Conservation (phyloP, 805 yeast genomes). For the Myxozyma monticola region DNA sequence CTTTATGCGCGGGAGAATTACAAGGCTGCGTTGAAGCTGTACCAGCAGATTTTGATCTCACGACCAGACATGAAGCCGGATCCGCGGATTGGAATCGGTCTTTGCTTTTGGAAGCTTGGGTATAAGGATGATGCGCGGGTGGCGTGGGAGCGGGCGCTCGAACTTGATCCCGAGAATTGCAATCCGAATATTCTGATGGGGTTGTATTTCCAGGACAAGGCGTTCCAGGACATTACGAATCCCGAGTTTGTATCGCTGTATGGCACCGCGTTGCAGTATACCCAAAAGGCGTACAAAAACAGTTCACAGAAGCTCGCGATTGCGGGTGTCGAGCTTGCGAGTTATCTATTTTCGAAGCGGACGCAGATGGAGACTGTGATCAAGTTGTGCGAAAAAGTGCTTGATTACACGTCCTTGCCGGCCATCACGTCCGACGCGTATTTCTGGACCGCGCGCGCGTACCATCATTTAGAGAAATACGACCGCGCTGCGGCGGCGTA, state of each 20-base stretch:
- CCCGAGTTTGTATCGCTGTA: conserved; percentile 64
- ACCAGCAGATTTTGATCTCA: conserved; percentile 75
- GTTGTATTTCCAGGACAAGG: conserved; percentile 65
- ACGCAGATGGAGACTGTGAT: conserved; percentile 55
- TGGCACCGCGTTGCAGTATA: conserved; percentile 52
- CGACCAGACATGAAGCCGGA: conserved; percentile 80
- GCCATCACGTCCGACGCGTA: conserved; percentile 58
- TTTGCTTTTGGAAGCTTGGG: conserved; percentile 87
- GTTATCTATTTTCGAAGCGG: conserved; percentile 70
- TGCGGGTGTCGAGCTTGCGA: conserved; percentile 63
- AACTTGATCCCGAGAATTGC: conserved; percentile 59
- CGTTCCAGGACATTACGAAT: conserved; percentile 53
- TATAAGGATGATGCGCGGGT: conserved; percentile 72
- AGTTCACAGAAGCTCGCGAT: conserved; percentile 50
- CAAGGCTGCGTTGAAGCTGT: conserved; percentile 69
- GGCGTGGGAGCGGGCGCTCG: conserved; percentile 81
- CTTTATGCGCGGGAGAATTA: conserved; percentile 71
- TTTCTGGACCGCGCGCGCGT: conserved; percentile 85
- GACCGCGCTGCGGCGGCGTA: conserved; percentile 71
- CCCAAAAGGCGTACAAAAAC: conserved; percentile 43
- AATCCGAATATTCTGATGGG: conserved; percentile 67
- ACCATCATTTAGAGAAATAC: conserved; percentile 59
- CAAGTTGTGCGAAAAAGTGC: conserved; percentile 54
- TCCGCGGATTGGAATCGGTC: conserved; percentile 91
- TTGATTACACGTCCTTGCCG: conserved; percentile 44